Base-by-base conservation (phyloP, 2,329 filamentous ascomycete genomes). In the Pseudocercospora crystallina region DNA sequence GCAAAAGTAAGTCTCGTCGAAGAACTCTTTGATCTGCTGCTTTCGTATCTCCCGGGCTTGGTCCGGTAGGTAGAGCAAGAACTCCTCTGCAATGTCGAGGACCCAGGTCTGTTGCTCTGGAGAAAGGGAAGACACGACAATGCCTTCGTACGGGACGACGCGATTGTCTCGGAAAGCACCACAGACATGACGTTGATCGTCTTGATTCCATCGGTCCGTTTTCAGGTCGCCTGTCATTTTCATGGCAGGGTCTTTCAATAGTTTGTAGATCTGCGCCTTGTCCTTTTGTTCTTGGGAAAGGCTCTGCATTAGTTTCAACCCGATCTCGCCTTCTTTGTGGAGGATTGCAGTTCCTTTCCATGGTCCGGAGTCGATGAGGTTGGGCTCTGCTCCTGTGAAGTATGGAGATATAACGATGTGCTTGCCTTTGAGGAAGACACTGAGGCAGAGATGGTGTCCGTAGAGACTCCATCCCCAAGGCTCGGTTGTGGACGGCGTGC, bases 351-450 rank as follows among this genome's bases (percentile, higher is more conserved):
- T 87, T 5, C 86, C 87, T 1, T 71, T 70, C 65, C 82, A 77
- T 0, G 78, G 78, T 0, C 86, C 86, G 0, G 69, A 68, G 57
- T 90, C 87, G 59, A 90, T 87, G 32, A 84, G 62, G 61, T 91
- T 90, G 0, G 88, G 88, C 69, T 92, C 88, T 0, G 88, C 88
- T 47, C 88, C 88, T 0, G 86, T 89, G 69, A 92, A 92, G 71
- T 84, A 88, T 0, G 88, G 88, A 0, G 81, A 83, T 2, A 89
- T 75, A 38, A 89, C 73, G 43, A 90, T 83, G 65, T 89, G 84
- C 0, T 72, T 69, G 30, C 75, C 75, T 62, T 84, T 80, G 48
- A 90, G 76, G 64, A 90, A 86, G 15, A 87, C 77, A 61, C 84
- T 84, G 2, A 91, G 76, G 59, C 86, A 89, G 2, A 92, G 75